Base-by-base conservation (phyloP, 2,329 filamentous ascomycete genomes). In the Hypoxylon sp. region DNA sequence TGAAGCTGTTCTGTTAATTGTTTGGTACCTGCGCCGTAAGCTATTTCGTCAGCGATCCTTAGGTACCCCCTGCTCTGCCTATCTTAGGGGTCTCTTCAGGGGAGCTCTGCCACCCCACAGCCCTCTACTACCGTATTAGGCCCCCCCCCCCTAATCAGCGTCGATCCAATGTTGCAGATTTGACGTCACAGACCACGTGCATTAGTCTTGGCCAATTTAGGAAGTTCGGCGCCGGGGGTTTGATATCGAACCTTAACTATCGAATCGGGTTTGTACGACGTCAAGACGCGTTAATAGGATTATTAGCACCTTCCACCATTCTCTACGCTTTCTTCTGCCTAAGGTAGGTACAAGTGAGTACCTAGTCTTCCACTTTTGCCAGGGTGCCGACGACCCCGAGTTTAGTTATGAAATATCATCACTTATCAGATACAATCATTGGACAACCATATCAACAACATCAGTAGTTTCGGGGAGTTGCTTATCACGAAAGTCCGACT, bases 221-320 rank as follows among this genome's bases (percentile, higher is more conserved):
- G 55, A 50, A 58, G 3, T 39, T 58, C 55, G 55, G 55, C 55
- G 46, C 55, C 55, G 42, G 11, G 11, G 6, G 14, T 14, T 24
- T 48, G 35, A 11, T 33, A n/a, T 35, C 54, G 52, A 62, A 67
- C 58, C 33, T 59, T 63, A 63, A 63, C 59, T 58, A 33, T 33
- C 33, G 19, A 67, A 59, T 61, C 33, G 64, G 63, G 58, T 51
- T 66, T 54, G 59, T 53, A 52, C 55, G 55, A 69, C 63, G 59
- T 69, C 58, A 67, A 24, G n/a, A 17, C 47, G 44, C 19, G 24
- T 33, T 50, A 56, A 62, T 54, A 37, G 47, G 54, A 67, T 60
- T 29, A 67, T 60, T 29, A 53, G 17, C 33, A n/a, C 37, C 37
- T 35, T 48, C 44, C 17, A 37, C 17, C 17, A 29, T 24, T 48